Evolutionary conservation across 2,329 filamentous ascomycete genomes (phyloP), one percentile per base, ranked within the genome.

Genomic region (Didymella segeticola): DNA sequence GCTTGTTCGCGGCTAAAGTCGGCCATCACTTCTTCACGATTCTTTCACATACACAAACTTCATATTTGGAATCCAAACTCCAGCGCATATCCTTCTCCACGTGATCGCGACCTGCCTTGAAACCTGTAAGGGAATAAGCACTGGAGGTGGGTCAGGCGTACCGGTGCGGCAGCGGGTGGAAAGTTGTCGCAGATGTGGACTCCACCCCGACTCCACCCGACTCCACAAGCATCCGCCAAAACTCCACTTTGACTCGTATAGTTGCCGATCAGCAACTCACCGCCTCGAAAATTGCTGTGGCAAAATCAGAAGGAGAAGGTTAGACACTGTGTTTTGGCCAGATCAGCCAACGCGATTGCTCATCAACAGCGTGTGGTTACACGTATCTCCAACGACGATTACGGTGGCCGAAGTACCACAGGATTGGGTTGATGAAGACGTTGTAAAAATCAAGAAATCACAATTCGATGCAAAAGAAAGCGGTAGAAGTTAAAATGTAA

Each of bases 101-200:
- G 38, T 43, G 38, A 47, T 37, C 43, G 12, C 20, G 1, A 23
- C 12, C 17, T 31, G n/a, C 20, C 31, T 37, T n/a, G 25, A 34
- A 22, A 14, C 12, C 14, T 45, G 33, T 33, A 34, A 34, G 39
- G 41, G 29, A 36, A 54, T 31, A 54, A 54, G 45, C 45, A 26
- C 17, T 29, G 17, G 15, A 29, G 19, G 51, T 49, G 51, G 51
- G 51, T 34, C 46, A 45, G 19, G 20, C 27, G 19, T 45, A 54
- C 27, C 51, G 45, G 45, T 54, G 51, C 51, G 51, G 51, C 51
- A 54, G 51, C 51, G 51, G 51, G 51, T 49, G 45, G 38, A 39
- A 49, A 41, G 51, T 23, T 48, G 45, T 54, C 46, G 51, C 51
- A 54, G 33, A 20, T 49, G 27, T 34, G n/a, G 37, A 43, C 50